Percentiles rank a stretch among this genome's conserved stretches.
phyloP scores from a whole-genome alignment of 2,329 filamentous ascomycete genomes.

The Cercospora beticola region DNA sequence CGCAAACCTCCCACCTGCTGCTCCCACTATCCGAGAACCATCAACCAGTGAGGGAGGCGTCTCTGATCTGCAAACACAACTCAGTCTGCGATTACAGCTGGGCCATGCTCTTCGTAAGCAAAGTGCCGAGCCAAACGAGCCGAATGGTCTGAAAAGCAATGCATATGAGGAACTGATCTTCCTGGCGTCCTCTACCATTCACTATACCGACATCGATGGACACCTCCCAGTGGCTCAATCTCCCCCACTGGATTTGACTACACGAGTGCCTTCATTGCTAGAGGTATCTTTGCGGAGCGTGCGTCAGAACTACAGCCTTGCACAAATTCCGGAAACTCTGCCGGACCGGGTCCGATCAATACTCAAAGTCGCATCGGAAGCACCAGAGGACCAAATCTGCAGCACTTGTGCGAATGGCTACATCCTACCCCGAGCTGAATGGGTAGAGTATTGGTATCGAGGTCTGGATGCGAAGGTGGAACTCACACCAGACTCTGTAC shows the following conservation, averaged over 20 bases:
- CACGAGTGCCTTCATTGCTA: constrained; percentile 37
- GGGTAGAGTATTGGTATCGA: constrained; percentile 41
- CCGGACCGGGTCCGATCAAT: constrained; percentile 26
- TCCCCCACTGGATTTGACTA: background rate
- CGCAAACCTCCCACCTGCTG: constrained; percentile 20
- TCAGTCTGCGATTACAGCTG: constrained; percentile 26
- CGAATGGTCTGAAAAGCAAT: constrained; percentile 9
- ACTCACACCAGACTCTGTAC: constrained; percentile 31
- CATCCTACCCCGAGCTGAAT: constrained; percentile 37
- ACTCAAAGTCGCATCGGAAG: constrained; percentile 25
- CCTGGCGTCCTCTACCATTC: constrained; percentile 30
- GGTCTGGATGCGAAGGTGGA: constrained; percentile 29
- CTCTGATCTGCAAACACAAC: constrained; percentile 23
- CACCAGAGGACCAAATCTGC: constrained; percentile 33
- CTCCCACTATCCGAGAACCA: constrained; percentile 14
- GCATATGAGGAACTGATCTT: constrained; percentile 34
- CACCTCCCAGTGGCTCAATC: constrained; percentile 13
- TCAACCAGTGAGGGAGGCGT: constrained; percentile 12
- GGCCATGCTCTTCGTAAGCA: constrained; percentile 26
- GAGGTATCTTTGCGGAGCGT: constrained; percentile 36
- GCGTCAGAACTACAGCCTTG: constrained; percentile 28
- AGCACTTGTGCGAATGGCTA: constrained; percentile 35
- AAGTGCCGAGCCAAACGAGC: constrained; percentile 11
- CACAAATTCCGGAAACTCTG: constrained; percentile 29
- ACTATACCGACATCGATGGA: constrained; percentile 37